Evolutionary conservation across 805 yeast genomes (phyloP), one percentile per base, ranked within the genome.

Genomic region (Blastobotrys robertii): DNA sequence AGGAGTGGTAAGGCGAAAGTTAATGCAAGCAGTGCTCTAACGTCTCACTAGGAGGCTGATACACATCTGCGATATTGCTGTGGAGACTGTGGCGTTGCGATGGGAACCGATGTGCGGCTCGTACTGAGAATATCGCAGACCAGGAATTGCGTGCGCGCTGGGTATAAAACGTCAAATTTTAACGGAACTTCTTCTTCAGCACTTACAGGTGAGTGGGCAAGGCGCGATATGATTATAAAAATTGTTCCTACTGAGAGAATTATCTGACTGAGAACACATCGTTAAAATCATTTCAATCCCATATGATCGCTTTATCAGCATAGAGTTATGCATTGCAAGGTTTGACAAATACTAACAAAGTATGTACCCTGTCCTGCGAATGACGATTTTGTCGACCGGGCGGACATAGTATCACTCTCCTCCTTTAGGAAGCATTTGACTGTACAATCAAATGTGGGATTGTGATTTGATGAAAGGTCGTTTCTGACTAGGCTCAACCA

Each of bases 301-400:
- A 47, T 49, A 50, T 55, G 60, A 56, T 58, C 57, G 38, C 40
- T 35, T 34, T 43, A 47, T 57, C 52, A 55, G 51, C 57, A 31
- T 12, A 3, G 4, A 28, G 6, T 37, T 25, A 5, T 25, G 38
- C 19, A 30, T 11, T 11, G 37, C 37, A 15, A 34, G 6, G 37
- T 7, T 22, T 32, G 30, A 30, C 12, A 40, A n/a, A 12, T n/a
- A 25, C 32, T 34, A 19, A n/a, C 30, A 19, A 30, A 15, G 43
- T 36, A 39, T 12, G 41, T n/a, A 11, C 37, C 11, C 29, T 10
- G 33, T 10, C 30, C 29, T n/a, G 25, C 51, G 59, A 49, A 56
- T 58, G 64, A 60, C 43, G 64, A 60, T 52, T 40, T 49, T 49
- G 50, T 56, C 62, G 65, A 60, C 65, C 65, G 65, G 65, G 65